Evolutionary conservation across 2,329 filamentous ascomycete genomes (phyloP).

Genomic region (Cryphonectria carpinicola): DNA sequence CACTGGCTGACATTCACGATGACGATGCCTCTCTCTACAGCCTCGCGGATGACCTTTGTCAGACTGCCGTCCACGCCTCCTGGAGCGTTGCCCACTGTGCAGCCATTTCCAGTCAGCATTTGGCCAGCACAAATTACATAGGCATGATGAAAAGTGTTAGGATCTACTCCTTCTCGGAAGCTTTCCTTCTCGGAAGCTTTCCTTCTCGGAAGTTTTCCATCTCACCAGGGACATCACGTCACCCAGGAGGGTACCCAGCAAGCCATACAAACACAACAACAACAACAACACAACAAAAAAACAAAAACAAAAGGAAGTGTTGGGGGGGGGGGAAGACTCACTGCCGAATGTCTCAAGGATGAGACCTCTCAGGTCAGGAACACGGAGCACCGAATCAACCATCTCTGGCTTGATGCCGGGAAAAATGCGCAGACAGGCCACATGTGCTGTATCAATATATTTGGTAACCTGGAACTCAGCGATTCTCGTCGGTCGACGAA

Average conservation of each 20-base stretch:
- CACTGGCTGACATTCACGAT: constrained; percentile 94
- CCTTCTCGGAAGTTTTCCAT: neutral
- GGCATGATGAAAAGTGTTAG: neutral
- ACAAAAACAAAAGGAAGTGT: neutral
- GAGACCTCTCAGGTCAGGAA: constrained; percentile 78
- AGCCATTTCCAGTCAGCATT: constrained; percentile 38
- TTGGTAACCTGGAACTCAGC: constrained; percentile 75
- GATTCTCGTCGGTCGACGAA: constrained; percentile 74
- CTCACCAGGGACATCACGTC: neutral
- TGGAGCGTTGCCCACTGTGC: constrained; percentile 76
- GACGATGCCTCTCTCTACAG: constrained; percentile 78
- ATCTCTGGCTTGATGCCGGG: constrained; percentile 93
- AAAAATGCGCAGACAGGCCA: constrained; percentile 87
- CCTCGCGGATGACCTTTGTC: constrained; percentile 75
- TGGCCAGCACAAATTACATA: neutral
- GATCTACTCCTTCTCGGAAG: neutral
- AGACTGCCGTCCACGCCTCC: constrained; percentile 79
- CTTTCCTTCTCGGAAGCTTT: too few relatives aligned
- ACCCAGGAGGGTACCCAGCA: neutral
- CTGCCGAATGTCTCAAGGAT: constrained; percentile 86
- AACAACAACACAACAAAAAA: neutral
- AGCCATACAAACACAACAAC: neutral
- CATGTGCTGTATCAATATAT: constrained; percentile 82
- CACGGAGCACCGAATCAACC: constrained; percentile 79
- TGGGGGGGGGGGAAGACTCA: neutral